A percentile compares a stretch with the other conserved stretches of the same genome.
These are phyloP conservation scores for Acer saccharum DNA, from an alignment of 345 rosid genomes.

Conservation along the genomic window DNA sequence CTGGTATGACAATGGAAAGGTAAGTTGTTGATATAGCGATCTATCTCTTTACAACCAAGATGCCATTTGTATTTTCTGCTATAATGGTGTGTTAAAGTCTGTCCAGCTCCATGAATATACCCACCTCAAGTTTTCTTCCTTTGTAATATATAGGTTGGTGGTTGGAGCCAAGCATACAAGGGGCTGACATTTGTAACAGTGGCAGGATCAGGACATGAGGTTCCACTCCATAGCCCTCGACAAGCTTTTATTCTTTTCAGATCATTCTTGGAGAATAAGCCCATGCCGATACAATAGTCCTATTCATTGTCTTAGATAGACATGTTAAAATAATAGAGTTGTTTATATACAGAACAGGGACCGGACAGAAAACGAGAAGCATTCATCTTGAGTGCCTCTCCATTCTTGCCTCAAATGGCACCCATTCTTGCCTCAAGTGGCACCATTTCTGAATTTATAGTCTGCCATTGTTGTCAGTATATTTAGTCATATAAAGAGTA, in stretches of 20 bases:
- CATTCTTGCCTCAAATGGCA: conserved; percentile 21
- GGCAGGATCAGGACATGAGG: conserved; percentile 94
- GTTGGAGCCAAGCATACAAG: conserved; percentile 93
- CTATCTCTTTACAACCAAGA: background rate
- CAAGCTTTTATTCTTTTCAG: conserved; percentile 84
- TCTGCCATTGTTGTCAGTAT: background rate
- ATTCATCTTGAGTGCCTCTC: conserved; percentile 34
- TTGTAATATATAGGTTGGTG: conserved; percentile 63
- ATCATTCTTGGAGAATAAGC: conserved; percentile 76
- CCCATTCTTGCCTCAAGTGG: conserved; percentile 24
- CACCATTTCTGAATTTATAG: background rate
- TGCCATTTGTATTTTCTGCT: background rate
- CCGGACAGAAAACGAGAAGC: conserved; percentile 27
- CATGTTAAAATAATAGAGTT: conserved; percentile 17
- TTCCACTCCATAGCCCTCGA: conserved; percentile 83
- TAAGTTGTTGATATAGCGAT: conserved; percentile 8
- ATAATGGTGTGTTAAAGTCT: background rate
- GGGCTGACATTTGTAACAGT: conserved; percentile 86
- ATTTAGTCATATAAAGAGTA: background rate
- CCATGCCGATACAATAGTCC: conserved; percentile 45
- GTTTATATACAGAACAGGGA: conserved; percentile 14
- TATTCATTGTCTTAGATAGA: conserved; percentile 18
- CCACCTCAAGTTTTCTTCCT: background rate
- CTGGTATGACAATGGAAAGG: conserved; percentile 77
- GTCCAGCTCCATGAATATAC: background rate